These are phyloP conservation scores for Carex arenaria DNA, from an alignment of 202 grass and related monocot species.

Conservation along the genomic window DNA sequence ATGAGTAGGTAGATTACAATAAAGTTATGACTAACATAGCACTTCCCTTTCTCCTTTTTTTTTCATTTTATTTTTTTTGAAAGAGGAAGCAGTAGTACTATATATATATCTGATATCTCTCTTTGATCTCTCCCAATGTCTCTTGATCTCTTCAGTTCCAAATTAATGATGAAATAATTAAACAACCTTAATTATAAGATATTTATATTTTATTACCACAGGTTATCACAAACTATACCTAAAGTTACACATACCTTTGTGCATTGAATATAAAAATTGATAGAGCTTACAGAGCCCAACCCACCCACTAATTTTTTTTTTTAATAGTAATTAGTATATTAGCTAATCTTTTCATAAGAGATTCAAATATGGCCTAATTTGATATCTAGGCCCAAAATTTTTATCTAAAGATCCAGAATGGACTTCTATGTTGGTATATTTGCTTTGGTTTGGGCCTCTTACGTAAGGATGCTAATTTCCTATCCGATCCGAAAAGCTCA, in stretches of 20 bases:
- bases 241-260: neutral
- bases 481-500: no score
- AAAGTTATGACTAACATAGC: constrained; percentile 42
- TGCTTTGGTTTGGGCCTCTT: neutral
- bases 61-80: neutral
- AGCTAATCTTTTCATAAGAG: neutral
- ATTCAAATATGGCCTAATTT: neutral
- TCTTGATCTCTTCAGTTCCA: neutral
- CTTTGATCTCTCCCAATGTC: neutral
- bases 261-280: neutral
- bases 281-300: neutral
- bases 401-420: neutral
- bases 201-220: neutral
- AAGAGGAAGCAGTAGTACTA: neutral
- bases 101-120: no score
- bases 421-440: neutral
- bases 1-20: constrained; percentile 54
- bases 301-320: neutral
- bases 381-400: neutral
- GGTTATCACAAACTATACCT: neutral
- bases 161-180: neutral
- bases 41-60: neutral
- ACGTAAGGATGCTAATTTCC: no score
- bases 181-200: neutral
- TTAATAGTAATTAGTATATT: neutral